phyloP scores from a whole-genome alignment of 257 asterid species.

The Capsicum rhomboideum region DNA sequence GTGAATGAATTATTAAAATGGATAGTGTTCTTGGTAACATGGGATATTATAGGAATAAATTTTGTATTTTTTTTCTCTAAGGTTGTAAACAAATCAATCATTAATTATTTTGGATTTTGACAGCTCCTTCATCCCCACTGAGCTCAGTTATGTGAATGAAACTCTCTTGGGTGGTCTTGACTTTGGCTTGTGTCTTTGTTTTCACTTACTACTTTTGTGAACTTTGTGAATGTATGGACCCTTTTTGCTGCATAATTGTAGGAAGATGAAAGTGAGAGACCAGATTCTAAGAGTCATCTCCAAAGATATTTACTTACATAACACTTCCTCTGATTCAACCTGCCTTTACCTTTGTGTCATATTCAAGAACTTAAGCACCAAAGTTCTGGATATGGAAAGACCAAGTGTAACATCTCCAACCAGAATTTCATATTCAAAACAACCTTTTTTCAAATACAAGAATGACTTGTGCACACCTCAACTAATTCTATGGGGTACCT shows the following conservation, averaged over 20 bases:
- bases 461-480: neutral
- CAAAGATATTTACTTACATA: neutral
- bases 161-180: neutral
- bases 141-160: neutral
- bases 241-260: neutral
- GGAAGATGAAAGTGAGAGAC: neutral
- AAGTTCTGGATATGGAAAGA: neutral
- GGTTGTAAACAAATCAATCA: neutral
- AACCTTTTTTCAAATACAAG: no score
- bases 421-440: neutral
- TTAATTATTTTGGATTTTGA: neutral
- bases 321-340: neutral
- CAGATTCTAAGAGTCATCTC: neutral
- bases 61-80: neutral
- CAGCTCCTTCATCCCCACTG: constrained; percentile 1
- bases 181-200: neutral
- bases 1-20: constrained; percentile 50
- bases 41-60: neutral
- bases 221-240: neutral
- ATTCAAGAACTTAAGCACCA: neutral
- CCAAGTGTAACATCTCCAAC: neutral
- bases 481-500: neutral
- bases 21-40: constrained; percentile 15
- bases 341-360: neutral
- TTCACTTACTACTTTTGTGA: neutral